Evolutionary conservation across 1,284 basidiomycete genomes (phyloP).

Genomic region (Neolentinus lepideus): DNA sequence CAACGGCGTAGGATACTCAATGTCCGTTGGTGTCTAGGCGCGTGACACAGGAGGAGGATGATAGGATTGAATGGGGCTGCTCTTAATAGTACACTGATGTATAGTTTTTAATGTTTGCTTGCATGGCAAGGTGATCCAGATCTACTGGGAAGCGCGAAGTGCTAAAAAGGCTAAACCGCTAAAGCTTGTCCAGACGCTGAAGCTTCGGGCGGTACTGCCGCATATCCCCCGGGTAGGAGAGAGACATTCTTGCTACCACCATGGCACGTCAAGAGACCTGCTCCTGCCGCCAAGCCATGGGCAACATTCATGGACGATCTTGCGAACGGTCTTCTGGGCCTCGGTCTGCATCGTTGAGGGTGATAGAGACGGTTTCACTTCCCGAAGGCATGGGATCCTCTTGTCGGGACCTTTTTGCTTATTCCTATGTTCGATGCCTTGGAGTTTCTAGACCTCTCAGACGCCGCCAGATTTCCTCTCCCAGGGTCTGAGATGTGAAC

Average conservation of each 20-base stretch:
- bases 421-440: not conserved
- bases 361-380: not conserved
- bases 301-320: not conserved
- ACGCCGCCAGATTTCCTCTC: not conserved
- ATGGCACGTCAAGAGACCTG: not conserved
- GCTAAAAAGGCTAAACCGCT: conserved; percentile 2
- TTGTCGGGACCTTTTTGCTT: not conserved
- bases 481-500: not conserved
- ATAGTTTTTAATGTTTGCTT: not conserved
- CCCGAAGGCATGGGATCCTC: not conserved
- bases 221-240: not conserved
- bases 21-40: not conserved
- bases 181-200: not conserved
- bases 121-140: not conserved
- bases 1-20: conserved; percentile 9
- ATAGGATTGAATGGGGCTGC: not conserved
- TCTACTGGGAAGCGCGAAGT: not conserved
- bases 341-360: not conserved
- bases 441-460: not conserved
- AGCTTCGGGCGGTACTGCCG: not conserved
- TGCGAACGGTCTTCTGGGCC: not conserved
- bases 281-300: not conserved
- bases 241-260: not conserved
- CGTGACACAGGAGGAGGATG: not conserved
- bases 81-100: conserved; percentile 1